Base-by-base conservation (phyloP, 2,329 filamentous ascomycete species). In the Laburnicola sp. region DNA sequence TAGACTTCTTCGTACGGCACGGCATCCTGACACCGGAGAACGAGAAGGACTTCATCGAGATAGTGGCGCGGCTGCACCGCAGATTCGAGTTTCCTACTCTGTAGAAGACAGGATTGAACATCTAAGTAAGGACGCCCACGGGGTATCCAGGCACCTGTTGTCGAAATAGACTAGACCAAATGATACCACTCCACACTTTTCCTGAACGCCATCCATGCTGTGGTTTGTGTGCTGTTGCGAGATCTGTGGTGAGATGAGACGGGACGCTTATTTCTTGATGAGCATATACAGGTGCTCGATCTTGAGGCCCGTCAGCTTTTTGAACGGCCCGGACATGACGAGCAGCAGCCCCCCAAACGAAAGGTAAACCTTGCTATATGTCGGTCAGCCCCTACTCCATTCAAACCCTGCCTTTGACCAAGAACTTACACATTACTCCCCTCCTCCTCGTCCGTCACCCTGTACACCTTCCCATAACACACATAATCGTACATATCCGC, bases 261-360 rank as follows among this genome's bases (percentile, higher is more conserved):
- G 26, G 34, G 22, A 28, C 30, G 28, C 46, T 58, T 72, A 93
- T 85, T 95, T 96, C 85, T 97, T 99, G 63, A 96, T 80, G 54
- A 97, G 82, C 54, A 99, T 82, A 72, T 99, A 99, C 58, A 95
- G 86, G 70, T 96, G 87, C 73, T 99, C 94, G 66, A 97, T 93
- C 65, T 91, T 85, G 68, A 99, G 77, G 26, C 91, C 88, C 30
- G 89, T 95, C 57, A 99, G 84, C 79, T 96, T 97, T 81, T 94
- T 95, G 75, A 96, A 94, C 2, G 94, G 94, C 4, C 95, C 94
- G 67, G 96, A 89, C 49, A 99, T 82, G 65, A 88, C 91, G 76
- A 97, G 86, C 65, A 99, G 76, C 58, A 99, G 78, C 6, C 94
- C 94, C 41, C 94, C 94, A 66, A 97, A 99, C 1, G 91, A 96